Evolutionary conservation across 805 yeast genomes (phyloP).

Genomic region (Saccharomyces eubayanus): DNA sequence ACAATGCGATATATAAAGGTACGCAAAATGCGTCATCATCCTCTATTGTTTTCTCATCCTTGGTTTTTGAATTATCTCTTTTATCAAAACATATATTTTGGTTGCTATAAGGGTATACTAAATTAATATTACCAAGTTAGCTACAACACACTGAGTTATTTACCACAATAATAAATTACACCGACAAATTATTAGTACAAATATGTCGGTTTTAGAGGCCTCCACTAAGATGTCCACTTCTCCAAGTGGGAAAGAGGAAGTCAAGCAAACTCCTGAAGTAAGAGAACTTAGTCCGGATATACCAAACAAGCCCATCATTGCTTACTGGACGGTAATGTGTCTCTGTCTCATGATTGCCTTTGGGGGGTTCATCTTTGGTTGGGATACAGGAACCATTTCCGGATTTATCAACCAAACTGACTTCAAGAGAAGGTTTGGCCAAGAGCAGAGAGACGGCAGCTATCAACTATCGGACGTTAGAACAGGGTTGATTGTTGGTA

Average conservation of each 20-base stretch:
- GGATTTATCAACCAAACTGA: constrained; percentile 35
- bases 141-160: too few species aligned
- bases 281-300: constrained; percentile 3
- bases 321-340: constrained; percentile 24
- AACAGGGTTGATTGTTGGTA: constrained; percentile 46
- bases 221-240: neutral
- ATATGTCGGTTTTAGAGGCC: neutral
- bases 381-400: constrained; percentile 58
- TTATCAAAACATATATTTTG: too few species aligned
- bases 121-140: too few species aligned
- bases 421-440: constrained; percentile 48
- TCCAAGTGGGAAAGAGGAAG: neutral
- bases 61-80: too few species aligned
- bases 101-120: too few species aligned
- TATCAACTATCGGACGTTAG: constrained; percentile 42
- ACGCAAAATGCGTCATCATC: too few species aligned
- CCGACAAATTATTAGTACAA: neutral
- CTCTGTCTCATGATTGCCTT: constrained; percentile 12
- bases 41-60: too few species aligned
- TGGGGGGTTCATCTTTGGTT: constrained; percentile 45
- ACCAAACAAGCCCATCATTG: constrained; percentile 24
- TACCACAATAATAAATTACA: too few species aligned
- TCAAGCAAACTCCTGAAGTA: neutral
- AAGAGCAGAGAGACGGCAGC: constrained; percentile 35
- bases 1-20: too few species aligned